These are phyloP conservation scores for Cyathus olla DNA, from an alignment of 1,284 basidiomycete genomes.

Conservation along the genomic window DNA sequence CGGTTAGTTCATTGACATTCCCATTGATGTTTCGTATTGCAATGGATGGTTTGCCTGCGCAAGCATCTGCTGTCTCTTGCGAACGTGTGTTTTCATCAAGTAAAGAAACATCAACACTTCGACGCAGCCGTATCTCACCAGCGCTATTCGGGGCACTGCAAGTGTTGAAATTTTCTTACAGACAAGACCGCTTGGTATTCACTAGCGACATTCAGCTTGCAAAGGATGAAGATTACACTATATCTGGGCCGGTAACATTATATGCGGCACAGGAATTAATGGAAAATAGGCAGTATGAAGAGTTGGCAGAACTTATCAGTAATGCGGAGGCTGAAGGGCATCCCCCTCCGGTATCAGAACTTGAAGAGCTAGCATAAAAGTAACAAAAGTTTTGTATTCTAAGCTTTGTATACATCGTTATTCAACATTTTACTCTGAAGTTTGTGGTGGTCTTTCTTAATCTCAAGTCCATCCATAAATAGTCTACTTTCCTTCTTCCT, in stretches of 20 bases:
- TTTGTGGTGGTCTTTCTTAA: too few species aligned
- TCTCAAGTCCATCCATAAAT: too few species aligned
- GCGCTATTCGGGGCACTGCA: constrained; percentile 28
- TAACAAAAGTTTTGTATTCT: too few species aligned
- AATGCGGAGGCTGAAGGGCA: not conserved
- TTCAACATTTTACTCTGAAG: too few species aligned
- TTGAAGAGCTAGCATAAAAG: too few species aligned
- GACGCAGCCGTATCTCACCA: constrained; percentile 17
- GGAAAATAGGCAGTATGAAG: not conserved
- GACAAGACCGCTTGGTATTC: not conserved
- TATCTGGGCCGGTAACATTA: not conserved
- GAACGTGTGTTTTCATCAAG: constrained; percentile 33
- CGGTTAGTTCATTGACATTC: not conserved
- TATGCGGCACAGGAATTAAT: not conserved
- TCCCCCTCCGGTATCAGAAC: not conserved
- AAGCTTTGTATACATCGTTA: too few species aligned
- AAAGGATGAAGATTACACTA: not conserved
- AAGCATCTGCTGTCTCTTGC: constrained; percentile 34
- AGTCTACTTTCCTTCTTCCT: not conserved
- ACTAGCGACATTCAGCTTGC: not conserved
- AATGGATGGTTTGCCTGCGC: constrained; percentile 29
- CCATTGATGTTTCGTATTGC: not conserved
- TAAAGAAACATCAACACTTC: constrained; percentile 23
- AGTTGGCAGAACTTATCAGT: not conserved
- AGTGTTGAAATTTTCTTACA: constrained; percentile 23